phyloP scores from a whole-genome alignment of 1,139 yeast genomes.

The Hansenula sp. region DNA sequence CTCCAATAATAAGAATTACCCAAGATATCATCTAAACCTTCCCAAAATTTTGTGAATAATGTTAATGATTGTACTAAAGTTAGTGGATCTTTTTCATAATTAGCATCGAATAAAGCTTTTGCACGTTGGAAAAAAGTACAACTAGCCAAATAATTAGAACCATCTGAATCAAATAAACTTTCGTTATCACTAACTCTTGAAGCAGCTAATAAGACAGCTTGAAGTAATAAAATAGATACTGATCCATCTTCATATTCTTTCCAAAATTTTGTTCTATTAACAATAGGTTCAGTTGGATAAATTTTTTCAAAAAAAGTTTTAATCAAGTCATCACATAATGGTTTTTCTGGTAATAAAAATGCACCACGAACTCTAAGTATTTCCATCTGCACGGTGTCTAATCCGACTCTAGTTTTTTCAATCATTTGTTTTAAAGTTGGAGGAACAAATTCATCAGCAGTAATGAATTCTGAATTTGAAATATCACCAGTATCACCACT shows the following conservation, averaged over 20 bases:
- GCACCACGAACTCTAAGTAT: constrained; percentile 69
- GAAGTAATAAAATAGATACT: constrained; percentile 65
- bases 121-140: constrained; percentile 73
- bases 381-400: constrained; percentile 64
- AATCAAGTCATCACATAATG: constrained; percentile 57
- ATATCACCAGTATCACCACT: constrained; percentile 23
- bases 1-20: constrained; percentile 79
- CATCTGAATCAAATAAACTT: constrained; percentile 49
- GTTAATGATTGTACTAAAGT: constrained; percentile 61
- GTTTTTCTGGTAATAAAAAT: constrained; percentile 60
- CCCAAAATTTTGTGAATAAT: constrained; percentile 69
- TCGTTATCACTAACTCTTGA: constrained; percentile 59
- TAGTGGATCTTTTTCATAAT: constrained; percentile 68
- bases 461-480: constrained; percentile 26
- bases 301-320: constrained; percentile 61
- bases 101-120: constrained; percentile 69
- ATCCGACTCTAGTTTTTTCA: constrained; percentile 17
- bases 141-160: constrained; percentile 54
- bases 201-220: constrained; percentile 68
- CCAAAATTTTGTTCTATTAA: constrained; percentile 63
- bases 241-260: constrained; percentile 53
- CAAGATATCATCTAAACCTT: constrained; percentile 74
- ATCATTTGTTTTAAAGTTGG: constrained; percentile 29
- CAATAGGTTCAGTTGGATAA: constrained; percentile 70
- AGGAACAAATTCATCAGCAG: constrained; percentile 27